A percentile compares a stretch with the other conserved stretches of the same genome.
phyloP scores from a whole-genome alignment of 805 yeast species.

The Maudiozyma saulgeensis region DNA sequence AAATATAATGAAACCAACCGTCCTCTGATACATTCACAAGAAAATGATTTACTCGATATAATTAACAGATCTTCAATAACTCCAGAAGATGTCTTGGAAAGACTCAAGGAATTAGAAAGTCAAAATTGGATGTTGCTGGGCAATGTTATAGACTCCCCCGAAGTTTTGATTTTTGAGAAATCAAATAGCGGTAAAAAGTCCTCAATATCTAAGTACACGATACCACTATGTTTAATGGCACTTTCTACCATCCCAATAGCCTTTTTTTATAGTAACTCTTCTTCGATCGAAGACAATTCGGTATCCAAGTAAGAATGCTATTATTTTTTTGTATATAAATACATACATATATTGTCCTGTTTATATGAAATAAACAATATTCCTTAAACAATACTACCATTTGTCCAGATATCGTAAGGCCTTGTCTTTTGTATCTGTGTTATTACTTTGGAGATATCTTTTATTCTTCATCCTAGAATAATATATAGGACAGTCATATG shows the following conservation, averaged over 20 bases:
- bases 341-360: neutral
- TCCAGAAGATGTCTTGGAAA: conserved; percentile 19
- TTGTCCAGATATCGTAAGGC: conserved; percentile 12
- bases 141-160: conserved; percentile 12
- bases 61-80: conserved; percentile 16
- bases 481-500: conserved; percentile 57
- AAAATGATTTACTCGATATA: conserved; percentile 20
- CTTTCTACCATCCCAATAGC: no score
- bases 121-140: conserved; percentile 25
- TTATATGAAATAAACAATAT: neutral
- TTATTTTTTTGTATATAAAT: no score
- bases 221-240: neutral
- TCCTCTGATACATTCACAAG: conserved; percentile 12
- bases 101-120: conserved; percentile 14
- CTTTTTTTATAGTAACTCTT: no score
- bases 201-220: neutral
- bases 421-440: conserved; percentile 2
- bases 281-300: no score
- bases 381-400: conserved; percentile 10
- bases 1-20: conserved; percentile 8
- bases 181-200: neutral
- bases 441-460: conserved; percentile 21
- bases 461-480: conserved; percentile 41
- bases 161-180: conserved; percentile 5
- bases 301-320: no score